These are phyloP conservation scores for Backusella sp. DNA, from an alignment of 192 early-diverging fungal genomes.

Conservation along the genomic window DNA sequence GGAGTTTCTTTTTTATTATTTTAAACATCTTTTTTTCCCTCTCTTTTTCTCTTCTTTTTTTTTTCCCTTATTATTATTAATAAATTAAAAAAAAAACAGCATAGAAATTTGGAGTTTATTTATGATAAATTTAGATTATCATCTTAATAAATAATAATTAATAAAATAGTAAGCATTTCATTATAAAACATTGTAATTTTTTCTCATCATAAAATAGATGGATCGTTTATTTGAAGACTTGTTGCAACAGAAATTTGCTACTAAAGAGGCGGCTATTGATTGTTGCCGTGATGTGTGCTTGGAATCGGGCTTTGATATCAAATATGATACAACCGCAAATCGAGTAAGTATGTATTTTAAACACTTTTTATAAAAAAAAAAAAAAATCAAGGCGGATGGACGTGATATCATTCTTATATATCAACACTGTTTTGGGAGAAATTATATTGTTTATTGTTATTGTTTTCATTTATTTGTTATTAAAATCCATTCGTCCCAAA, in stretches of 20 bases:
- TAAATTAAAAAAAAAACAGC: background rate
- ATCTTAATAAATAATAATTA: background rate
- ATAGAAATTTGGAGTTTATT: background rate
- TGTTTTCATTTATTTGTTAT: background rate
- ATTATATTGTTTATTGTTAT: background rate
- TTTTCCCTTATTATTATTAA: background rate
- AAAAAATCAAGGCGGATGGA: background rate
- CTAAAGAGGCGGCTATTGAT: slow-evolving; percentile 35
- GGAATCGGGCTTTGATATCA: slow-evolving; percentile 51
- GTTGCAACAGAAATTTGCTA: slow-evolving; percentile 10
- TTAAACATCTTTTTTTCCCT: no score
- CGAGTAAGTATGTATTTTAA: slow-evolving; percentile 37
- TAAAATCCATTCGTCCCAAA: background rate
- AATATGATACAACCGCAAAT: slow-evolving; percentile 51
- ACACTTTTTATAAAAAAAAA: background rate
- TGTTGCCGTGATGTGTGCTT: slow-evolving; percentile 42
- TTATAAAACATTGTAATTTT: no score
- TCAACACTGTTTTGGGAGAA: background rate
- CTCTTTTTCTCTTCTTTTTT: background rate
- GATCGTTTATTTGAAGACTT: background rate
- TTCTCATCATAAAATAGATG: background rate
- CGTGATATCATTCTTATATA: background rate
- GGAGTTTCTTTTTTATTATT: background rate
- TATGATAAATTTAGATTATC: background rate
- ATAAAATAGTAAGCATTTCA: background rate